Base-by-base conservation (phyloP, 2,329 filamentous ascomycete species). In the Paraphaeosphaeria minitans region DNA sequence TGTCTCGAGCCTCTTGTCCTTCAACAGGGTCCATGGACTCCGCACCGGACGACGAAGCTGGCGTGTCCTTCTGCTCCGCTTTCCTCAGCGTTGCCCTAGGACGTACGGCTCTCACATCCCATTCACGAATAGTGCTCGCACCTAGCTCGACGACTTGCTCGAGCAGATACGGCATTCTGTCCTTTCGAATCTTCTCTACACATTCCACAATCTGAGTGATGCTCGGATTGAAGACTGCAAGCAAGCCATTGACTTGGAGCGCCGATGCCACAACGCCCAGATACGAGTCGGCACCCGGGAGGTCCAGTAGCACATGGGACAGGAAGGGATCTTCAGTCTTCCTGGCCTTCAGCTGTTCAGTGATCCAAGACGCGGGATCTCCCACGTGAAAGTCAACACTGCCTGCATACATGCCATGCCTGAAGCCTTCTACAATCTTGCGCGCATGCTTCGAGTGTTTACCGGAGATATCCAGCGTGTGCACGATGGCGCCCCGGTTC, bases 201-300 rank as follows among this genome's bases (percentile, higher is more conserved):
- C 88, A 90, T 5, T 87, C 83, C 42, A 83, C 86, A 56, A 94
- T 89, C 74, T 94, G 91, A 10, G 90, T 93, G 58, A 95, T 87
- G 66, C 87, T 91, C 0, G 91, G 91, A 63, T 87, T 87, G 77
- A 93, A 95, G 1, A 92, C 82, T 14, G 89, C 80, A 33, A 94
- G 78, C 9, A 85, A 79, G 0, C 87, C 90, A 67, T 90, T 85
- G 1, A 84, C 81, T 41, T 84, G 84, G 54, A 95, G 76, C 14
- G 87, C 85, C n/a, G 80, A 71, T 5, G 83, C 78, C 22, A 88
- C 79, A 27, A 78, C 78, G 1, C 77, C 75, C 16, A 87, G 61
- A 61, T 85, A 81, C 12, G 73, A 64, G 53, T 91, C 80, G 1
- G 88, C 83, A 31, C 81, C 82, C 0, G 91, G 90, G 59, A 95